Base-by-base conservation (phyloP, 768 basidiomycete species). In the Coprinopsis sp. region DNA sequence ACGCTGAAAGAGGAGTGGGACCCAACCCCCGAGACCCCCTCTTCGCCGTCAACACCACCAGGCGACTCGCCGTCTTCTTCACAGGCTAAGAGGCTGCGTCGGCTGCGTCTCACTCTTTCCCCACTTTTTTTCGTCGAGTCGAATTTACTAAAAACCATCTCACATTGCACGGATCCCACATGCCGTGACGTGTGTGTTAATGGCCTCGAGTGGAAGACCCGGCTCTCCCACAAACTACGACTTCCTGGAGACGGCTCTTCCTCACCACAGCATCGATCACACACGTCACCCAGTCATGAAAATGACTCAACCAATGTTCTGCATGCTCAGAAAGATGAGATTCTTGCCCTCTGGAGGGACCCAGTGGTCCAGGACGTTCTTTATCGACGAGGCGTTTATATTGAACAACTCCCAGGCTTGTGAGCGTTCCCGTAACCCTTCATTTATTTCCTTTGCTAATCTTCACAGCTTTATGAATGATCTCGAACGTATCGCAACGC, bases 381-480 rank as follows among this genome's bases (percentile, higher is more conserved):
- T 39, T 65, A 64, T 33, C 71, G 69, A 54, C 70, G 71, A 21
- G 69, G 71, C 0, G 64, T 85, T 2, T 59, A 69, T n/a, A 57
- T 88, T 49, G 76, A 82, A 54, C 74, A 81, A 40, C 73, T 71
- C 44, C 74, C 84, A 3, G 86, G 85, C 6, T 88, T 87, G 84
- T 84, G 56, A 62, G 82, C 73, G 4, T n/a, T 37, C 11, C 51
- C 23, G 44, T 27, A n/a, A 1, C 10, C 19, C n/a, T 16, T 31
- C 6, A 37, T 11, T 11, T 47, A 24, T 11, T 28, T 0, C 24
- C 46, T 19, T 47, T 14, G 19, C 27, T 16, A 11, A 10, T 23
- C n/a, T 28, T 23, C n/a, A 24, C 53, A 87, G 84, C 62, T 91
- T 91, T 60, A 64, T 90, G 64, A 74, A 88, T 58, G 85, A 89